Base-by-base conservation (phyloP, 768 basidiomycete species). In the Lentinula guzmanii region DNA sequence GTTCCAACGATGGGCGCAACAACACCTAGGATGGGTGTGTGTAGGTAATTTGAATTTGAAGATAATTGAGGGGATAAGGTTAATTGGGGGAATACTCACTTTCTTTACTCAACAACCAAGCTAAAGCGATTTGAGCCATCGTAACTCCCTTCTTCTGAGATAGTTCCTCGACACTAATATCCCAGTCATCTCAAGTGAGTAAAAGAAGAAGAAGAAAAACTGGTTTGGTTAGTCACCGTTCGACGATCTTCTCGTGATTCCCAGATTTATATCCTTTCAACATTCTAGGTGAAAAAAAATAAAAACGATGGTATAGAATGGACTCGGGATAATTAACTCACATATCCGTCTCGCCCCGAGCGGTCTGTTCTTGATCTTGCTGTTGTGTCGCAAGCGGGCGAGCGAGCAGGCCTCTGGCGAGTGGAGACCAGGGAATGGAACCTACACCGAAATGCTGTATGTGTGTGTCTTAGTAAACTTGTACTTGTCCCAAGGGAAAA, bases 81-180 rank as follows among this genome's bases (percentile, higher is more conserved):
- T 46, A 35, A 34, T 16, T 7, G 28, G 18, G 3, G 6, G 15
- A 35, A 34, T 7, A 2, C 21, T 34, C 34, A 51, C 58, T 45
- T 46, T 71, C 73, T 65, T 82, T 82, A 28, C 67, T 53, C 43
- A 77, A 57, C 0, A 69, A 68, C 80, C 80, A 81, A 2, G 79
- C 78, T 16, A 79, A 57, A 7, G 78, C 73, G 10, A 79, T 70
- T 58, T 79, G 78, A 1, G 79, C 79, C 82, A 84, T 83, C 18
- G 70, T 72, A 5, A 77, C 66, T 1, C 72, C 72, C 21, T 72
- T 74, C 51, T 76, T 72, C 66, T 79, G 77, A 5, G 82, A 78
- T 21, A 83, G 64, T 62, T 76, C 70, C 62, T 82, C 79, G 53
- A 84, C 76, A 7, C 79, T 75, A 52, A 43, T 18, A 43, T 9